phyloP scores from a whole-genome alignment of 2,329 filamentous ascomycete genomes.

The Sphaceloma murrayae region DNA sequence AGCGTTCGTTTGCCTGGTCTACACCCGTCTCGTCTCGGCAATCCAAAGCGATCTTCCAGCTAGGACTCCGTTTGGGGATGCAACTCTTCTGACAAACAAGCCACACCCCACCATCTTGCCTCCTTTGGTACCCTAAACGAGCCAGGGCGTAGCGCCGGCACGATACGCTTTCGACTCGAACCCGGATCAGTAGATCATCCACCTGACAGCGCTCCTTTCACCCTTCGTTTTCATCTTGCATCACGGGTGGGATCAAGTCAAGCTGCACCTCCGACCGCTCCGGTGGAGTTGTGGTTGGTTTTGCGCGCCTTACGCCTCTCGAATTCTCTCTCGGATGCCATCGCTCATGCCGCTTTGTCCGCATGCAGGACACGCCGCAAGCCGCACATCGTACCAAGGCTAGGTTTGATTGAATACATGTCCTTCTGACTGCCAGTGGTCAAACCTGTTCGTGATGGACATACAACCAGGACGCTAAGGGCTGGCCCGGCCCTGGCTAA shows the following conservation, averaged over 20 bases:
- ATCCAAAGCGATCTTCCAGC: not conserved
- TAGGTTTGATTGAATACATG: too few relatives aligned
- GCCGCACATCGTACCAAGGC: too few relatives aligned
- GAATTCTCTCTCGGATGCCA: too few relatives aligned
- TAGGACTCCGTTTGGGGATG: too few relatives aligned
- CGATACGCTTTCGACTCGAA: constrained; percentile 5
- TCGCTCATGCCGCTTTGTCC: not conserved
- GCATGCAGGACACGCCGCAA: too few relatives aligned
- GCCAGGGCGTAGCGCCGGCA: not conserved
- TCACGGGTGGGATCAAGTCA: constrained; percentile 1
- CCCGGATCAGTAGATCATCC: constrained; percentile 5
- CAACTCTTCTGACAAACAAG: constrained; percentile 7
- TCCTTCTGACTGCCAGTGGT: not conserved
- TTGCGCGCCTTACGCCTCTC: too few relatives aligned
- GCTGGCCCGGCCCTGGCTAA: constrained; percentile 5
- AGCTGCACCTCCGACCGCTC: not conserved
- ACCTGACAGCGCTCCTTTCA: constrained; percentile 3
- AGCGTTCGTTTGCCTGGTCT: too few relatives aligned
- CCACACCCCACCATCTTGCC: constrained; percentile 9
- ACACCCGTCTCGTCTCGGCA: constrained; percentile 12
- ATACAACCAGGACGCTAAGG: constrained; percentile 3
- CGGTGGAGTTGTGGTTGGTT: constrained; percentile 12
- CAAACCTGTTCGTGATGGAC: not conserved
- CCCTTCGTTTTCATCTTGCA: not conserved
- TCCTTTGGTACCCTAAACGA: constrained; percentile 5